Base-by-base conservation (phyloP, 768 basidiomycete species). In the Tricholoma bakamatsutake region DNA sequence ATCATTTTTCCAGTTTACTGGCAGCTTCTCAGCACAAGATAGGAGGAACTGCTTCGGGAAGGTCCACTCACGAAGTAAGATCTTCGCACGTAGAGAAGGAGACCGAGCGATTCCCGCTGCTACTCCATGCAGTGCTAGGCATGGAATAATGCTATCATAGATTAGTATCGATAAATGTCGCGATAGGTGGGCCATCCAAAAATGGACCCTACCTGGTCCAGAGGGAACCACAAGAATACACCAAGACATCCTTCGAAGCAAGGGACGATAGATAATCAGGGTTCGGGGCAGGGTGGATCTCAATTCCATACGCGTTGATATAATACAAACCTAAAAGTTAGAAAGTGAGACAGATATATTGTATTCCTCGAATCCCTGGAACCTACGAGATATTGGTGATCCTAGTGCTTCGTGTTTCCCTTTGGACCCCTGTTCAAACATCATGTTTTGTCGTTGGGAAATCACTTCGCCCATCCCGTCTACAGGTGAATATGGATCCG, bases 191-290 rank as follows among this genome's bases (percentile, higher is more conserved):
- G 12, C 33, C 33, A 43, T 45, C 18, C 30, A 43, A 39, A 10
- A 21, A 42, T 28, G 7, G 46, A 48, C 42, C 76, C 50, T 52
- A 86, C 91, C 90, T 93, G 12, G 94, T 98, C 92, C 92, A 98
- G 7, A 98, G 73, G 1, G 93, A 96, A 5, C 94, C 94, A 65
- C 93, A 94, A 3, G 92, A 94, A 67, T 96, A 97, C 2, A 98
- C 84, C 28, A 98, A 73, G 2, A 88, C 73, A 59, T 89, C 82
- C 54, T 80, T 80, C 30, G 76, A 71, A 3, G 71, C 69, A 9
- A 96, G 72, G 51, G 80, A 79, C 11, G 80, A 69, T 50, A 98
- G 65, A 64, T 86, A 92, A 42, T 89, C 90, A 1, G 85, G 81
- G 67, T 95, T 96, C 0, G 94, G 93, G 40, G 81, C 76, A 15